Evolutionary conservation across 345 rosid species (phyloP), one percentile per base, ranked within the genome.

Genomic region (Alliaria petiolata): DNA sequence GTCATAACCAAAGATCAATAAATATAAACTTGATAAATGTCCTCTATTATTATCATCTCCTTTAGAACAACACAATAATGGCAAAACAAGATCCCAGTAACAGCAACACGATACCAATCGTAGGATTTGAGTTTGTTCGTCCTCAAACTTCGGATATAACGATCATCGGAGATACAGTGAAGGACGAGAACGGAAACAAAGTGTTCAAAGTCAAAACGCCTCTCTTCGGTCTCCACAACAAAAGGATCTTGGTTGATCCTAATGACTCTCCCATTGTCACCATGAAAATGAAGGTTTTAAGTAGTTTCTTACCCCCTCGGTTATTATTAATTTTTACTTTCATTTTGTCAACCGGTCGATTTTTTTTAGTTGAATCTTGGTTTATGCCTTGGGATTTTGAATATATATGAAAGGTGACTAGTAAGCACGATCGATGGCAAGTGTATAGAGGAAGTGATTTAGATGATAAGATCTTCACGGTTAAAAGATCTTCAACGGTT

Each of bases 351-450:
- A 9, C 11, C 33, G 16, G 33, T 67, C 14, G 20, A 13, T 9
- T 19, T 69, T 63, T 36, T 1, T 46, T 13, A 46, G 51, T 22
- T 39, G 62, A 62, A 5, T 47, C 20, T 73, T 65, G 22, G 17
- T 74, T n/a, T 74, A 39, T 65, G 31, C 13, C 10, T 45, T n/a
- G 13, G 53, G 28, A 36, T 17, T 65, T 45, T 55, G 42, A 65
- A 64, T 33, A 4, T 54, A 17, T 33, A 3, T n/a, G 17, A 36
- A 67, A 76, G 79, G 75, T 76, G 66, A 62, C 75, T 33, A 76
- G 79, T 56, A 76, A 76, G 68, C 79, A 76, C 44, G 79, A 76
- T 47, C 74, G 79, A 62, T 76, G 79, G 79, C 75, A 68, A 76
- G 79, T 76, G 56, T 76, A 68, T 62, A 76, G 75, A 69, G 79